These are phyloP conservation scores for Pleurotus ostreatus DNA, from an alignment of 768 basidiomycete genomes.

Conservation along the genomic window DNA sequence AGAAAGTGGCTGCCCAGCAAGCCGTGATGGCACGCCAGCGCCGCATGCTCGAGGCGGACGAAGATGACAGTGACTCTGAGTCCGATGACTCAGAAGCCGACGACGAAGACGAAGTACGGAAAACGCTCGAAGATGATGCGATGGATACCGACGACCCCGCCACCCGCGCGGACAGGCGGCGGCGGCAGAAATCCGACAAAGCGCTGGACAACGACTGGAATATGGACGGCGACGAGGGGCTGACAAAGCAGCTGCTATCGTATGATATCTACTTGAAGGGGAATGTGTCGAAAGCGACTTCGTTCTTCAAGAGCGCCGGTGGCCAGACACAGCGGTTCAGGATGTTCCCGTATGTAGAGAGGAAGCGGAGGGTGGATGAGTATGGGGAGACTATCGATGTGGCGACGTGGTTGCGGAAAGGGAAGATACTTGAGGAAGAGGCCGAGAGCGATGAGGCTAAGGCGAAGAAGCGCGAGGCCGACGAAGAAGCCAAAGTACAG, in stretches of 20 bases:
- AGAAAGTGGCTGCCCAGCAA: conserved; percentile 83
- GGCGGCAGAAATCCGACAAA: conserved; percentile 35
- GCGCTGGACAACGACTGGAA: conserved; percentile 61
- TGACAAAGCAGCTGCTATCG: conserved; percentile 71
- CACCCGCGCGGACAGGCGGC: conserved; percentile 27
- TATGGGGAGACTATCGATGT: conserved; percentile 96
- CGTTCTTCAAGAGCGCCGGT: conserved; percentile 80
- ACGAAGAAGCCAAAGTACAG: conserved; percentile 79
- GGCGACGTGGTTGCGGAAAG: conserved; percentile 91
- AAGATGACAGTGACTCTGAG: conserved; percentile 78
- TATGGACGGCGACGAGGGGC: conserved; percentile 71
- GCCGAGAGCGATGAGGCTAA: conserved; percentile 78
- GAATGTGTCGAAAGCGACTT: conserved; percentile 82
- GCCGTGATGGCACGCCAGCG: conserved; percentile 80
- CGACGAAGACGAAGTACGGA: conserved; percentile 61
- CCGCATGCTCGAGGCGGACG: conserved; percentile 91
- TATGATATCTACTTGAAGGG: conserved; percentile 98
- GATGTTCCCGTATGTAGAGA: conserved; percentile 97
- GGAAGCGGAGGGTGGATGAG: conserved; percentile 87
- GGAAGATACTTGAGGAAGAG: conserved; percentile 87
- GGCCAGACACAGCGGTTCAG: conserved; percentile 77
- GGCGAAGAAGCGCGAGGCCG: conserved; percentile 66
- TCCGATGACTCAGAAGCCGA: conserved; percentile 56
- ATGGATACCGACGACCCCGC: conserved; percentile 37
- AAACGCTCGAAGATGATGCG: conserved; percentile 45